Base-by-base conservation (phyloP, 2,329 filamentous ascomycete species). In the Aspergillus spinulosporus region DNA sequence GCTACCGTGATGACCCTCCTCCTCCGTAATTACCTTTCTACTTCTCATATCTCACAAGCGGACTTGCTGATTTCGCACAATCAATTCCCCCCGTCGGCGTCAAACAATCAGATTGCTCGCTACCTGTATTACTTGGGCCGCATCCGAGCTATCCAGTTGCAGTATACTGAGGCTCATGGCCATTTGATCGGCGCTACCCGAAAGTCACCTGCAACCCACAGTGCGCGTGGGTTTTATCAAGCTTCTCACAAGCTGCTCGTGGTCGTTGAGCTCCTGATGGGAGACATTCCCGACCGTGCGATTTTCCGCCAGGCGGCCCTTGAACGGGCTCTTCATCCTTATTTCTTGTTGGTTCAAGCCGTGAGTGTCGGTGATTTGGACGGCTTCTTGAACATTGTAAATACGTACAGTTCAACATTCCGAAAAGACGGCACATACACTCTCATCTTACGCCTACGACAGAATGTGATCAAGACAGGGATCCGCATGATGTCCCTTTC, bases 401-500 rank as follows among this genome's bases (percentile, higher is more conserved):
- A 89, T 66, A 84, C 87, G 49, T 87, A 96, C 71, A 87, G 88
- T 56, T 85, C 89, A 44, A 88, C 87, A 8, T 99, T 97, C 86
- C 88, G 91, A 69, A 88, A 89, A 64, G 94, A 99, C 72, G 90
- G 90, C 56, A 97, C 93, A 21, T 97, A 97, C 80, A 96, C 92
- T 8, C 82, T 99, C 56, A 95, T 97, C 67, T 84, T 97, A 61
- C 92, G 94, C 61, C 83, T 99, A 60, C 88, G 94, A 66, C 94
- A 99, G 77, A 99, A 99, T 72, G 94, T 99, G 70, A 97, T 99
- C 85, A 96, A 96, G 82, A 99, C 94, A 3, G 94, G 94, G 64
- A 96, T 99, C 62, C 91, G 94, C 66, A 97, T 97, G 92, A 96
- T 99, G 85, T 97, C 93, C 40, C 82, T 99, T 62, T 96, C 92